Base-by-base conservation (phyloP, 2,329 filamentous ascomycete genomes). In the Sarocladiaceae sp. region DNA sequence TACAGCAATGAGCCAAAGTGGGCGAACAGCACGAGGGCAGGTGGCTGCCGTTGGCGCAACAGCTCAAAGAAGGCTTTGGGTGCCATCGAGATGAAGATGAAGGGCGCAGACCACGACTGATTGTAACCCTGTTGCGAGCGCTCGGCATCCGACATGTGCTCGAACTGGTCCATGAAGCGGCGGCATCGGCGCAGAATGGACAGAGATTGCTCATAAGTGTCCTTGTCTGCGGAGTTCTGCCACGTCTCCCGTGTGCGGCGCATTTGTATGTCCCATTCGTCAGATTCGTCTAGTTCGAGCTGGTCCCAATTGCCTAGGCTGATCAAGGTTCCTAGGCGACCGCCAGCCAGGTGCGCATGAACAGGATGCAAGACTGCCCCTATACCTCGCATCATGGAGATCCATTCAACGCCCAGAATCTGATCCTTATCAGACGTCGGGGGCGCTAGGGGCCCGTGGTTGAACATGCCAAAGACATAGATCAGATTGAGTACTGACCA, bases 41-140 rank as follows among this genome's bases (percentile, higher is more conserved):
- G 49, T 2, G 53, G 51, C 23, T 55, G 53, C 3, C 52, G 37
- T 20, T 55, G 53, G n/a, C 49, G 47, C 1, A 55, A 33, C n/a
- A 51, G 35, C 3, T 42, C 40, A 18, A 55, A 53, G 42, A 49
- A 55, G n/a, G 13, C 21, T 18, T 50, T 35, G 3, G 52, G 51
- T 1, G 47, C 49, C 34, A 47, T 46, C 15, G 45, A 37, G 1
- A 55, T 45, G 19, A 54, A 54, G 20, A 48, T 29, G 5, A 53
- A 12, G 12, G 50, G 51, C 3, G 34, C 51, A 3, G 53, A 43
- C 49, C 47, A 51, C 1, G 45, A 45, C 6, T 48, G 43, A 31
- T 55, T 54, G 33, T 43, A 52, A 3, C 50, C 48, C 49, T 44
- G 50, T 3, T 45, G 3, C n/a, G 32, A 24, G 3, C 51, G 18